Conservation (phyloP, 2,329 filamentous ascomycete species). For the Microcera coccophila region DNA sequence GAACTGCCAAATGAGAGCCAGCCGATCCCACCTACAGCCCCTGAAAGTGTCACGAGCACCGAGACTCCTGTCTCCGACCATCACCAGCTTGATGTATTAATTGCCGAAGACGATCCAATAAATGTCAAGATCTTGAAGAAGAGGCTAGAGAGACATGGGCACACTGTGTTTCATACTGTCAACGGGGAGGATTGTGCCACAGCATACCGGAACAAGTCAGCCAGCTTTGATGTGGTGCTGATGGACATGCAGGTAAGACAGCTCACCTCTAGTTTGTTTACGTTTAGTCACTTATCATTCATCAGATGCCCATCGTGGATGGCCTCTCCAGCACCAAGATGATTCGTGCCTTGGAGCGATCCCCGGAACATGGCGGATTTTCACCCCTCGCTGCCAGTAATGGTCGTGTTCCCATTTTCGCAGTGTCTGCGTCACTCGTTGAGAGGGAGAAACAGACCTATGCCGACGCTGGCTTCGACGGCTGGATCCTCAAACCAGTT, state of each 20-base stretch:
- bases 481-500: conserved; percentile 86
- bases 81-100: conserved; percentile 57
- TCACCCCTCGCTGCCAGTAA: conserved; percentile 59
- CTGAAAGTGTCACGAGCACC: conserved; percentile 24
- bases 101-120: conserved; percentile 85
- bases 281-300: too few species aligned
- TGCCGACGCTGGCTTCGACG: conserved; percentile 76
- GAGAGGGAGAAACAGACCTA: conserved; percentile 68
- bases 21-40: conserved; percentile 5
- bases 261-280: conserved; percentile 1
- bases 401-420: conserved; percentile 73
- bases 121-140: conserved; percentile 81
- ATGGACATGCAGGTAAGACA: conserved; percentile 85
- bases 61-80: conserved; percentile 19
- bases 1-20: conserved; percentile 31
- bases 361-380: conserved; percentile 42
- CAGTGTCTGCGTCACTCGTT: conserved; percentile 76
- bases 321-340: conserved; percentile 77
- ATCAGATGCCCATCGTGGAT: conserved; percentile 95
- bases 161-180: conserved; percentile 66
- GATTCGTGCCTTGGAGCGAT: conserved; percentile 70
- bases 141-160: conserved; percentile 70
- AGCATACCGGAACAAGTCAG: conserved; percentile 60
- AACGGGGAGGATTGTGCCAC: conserved; percentile 83
- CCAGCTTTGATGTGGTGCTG: conserved; percentile 70